A percentile compares a stretch with the other conserved stretches of the same genome.
Evolutionary conservation across 805 yeast genomes (phyloP).

Genomic region (Metschnikowia koreensis): DNA sequence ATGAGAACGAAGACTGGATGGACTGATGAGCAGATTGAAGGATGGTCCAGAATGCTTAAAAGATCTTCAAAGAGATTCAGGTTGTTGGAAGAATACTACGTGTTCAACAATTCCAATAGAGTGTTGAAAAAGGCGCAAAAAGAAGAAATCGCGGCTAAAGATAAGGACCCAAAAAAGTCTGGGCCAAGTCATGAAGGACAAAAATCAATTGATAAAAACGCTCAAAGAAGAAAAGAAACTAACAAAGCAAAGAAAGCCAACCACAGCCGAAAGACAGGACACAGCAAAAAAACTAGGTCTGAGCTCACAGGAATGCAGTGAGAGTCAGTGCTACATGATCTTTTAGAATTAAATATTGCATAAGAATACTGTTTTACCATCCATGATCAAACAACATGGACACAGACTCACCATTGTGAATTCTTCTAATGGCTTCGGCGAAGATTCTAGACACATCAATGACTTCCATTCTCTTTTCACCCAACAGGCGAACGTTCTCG

Average conservation of each 20-base stretch:
- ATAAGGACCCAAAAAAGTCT: conserved; percentile 11
- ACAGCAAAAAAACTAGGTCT: conserved; percentile 50
- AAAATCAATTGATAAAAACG: not conserved
- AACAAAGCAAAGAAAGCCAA: conserved; percentile 58
- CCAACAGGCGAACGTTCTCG: conserved; percentile 44
- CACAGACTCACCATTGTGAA: conserved; percentile 95
- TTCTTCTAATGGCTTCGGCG: conserved; percentile 93
- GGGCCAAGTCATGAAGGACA: not conserved
- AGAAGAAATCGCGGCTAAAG: not conserved
- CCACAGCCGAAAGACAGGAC: conserved; percentile 64
- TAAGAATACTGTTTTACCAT: conserved; percentile 32
- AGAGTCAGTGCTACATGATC: not conserved
- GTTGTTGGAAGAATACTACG: conserved; percentile 57
- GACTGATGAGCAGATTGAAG: conserved; percentile 91
- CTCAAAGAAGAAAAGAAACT: conserved; percentile 42
- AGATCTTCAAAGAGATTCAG: conserved; percentile 62
- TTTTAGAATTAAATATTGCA: not conserved
- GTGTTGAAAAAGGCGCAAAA: conserved; percentile 1
- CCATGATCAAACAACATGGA: conserved; percentile 90
- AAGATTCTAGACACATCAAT: conserved; percentile 85
- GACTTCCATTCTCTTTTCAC: conserved; percentile 68
- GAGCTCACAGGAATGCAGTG: conserved; percentile 26
- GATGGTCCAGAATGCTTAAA: conserved; percentile 80
- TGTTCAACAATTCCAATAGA: conserved; percentile 12
- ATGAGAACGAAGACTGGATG: conserved; percentile 57